Evolutionary conservation across 371 early-diverging fungal species (phyloP).

Genomic region (Rhizopus microsporus): DNA sequence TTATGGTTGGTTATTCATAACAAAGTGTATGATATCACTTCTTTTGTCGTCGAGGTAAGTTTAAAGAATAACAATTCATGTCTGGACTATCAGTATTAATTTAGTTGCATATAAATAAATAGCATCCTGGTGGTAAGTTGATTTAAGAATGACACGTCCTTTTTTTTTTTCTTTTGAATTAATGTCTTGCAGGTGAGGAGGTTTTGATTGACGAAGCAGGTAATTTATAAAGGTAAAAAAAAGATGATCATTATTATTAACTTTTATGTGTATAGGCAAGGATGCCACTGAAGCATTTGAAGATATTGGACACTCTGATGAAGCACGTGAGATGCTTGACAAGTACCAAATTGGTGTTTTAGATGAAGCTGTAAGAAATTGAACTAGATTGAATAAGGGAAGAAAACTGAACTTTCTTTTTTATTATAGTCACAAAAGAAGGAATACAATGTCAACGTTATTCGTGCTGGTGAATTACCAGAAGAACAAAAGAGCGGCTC

Average conservation of each 20-base stretch:
- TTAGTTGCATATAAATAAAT: background rate
- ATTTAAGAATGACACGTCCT: constrained; percentile 26
- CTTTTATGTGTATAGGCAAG: constrained; percentile 51
- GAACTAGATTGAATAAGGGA: constrained; percentile 9
- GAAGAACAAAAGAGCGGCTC: constrained; percentile 30
- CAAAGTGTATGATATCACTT: constrained; percentile 83
- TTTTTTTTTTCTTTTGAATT: background rate
- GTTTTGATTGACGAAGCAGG: constrained; percentile 63
- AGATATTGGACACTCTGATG: constrained; percentile 89
- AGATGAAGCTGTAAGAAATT: constrained; percentile 35
- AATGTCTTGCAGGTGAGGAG: constrained; percentile 52
- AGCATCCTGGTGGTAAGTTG: constrained; percentile 65
- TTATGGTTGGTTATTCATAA: constrained; percentile 77
- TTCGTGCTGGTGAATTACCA: constrained; percentile 49
- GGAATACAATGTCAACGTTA: constrained; percentile 25
- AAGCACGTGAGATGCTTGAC: constrained; percentile 49
- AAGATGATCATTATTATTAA: constrained; percentile 80
- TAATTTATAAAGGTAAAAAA: constrained; percentile 30
- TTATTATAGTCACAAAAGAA: constrained; percentile 26
- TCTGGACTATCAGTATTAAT: background rate
- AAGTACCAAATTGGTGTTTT: constrained; percentile 45
- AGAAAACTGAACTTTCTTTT: no score
- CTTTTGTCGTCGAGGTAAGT: constrained; percentile 72
- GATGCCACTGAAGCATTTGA: constrained; percentile 89
- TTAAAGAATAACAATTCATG: background rate